Evolutionary conservation across 352 stramenopile species (phyloP).

Genomic region (Thalassiosira hispida): DNA sequence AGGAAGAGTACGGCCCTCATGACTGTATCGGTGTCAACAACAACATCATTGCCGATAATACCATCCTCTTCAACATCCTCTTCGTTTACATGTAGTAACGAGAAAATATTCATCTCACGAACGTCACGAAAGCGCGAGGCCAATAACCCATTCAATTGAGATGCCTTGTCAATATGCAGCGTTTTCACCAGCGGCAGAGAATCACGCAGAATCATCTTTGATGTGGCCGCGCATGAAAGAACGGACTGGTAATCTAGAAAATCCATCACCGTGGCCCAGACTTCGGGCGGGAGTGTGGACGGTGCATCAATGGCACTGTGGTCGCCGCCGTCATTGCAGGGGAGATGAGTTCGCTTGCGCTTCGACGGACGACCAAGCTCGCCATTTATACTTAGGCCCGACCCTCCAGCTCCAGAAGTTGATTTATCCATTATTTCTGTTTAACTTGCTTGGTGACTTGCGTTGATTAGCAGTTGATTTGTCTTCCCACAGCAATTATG

Average conservation of each 20-base stretch:
- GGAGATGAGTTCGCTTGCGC: too few relatives aligned
- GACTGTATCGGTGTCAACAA: background rate
- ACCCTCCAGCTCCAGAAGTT: too few relatives aligned
- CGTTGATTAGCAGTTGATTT: too few relatives aligned
- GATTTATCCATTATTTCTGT: too few relatives aligned
- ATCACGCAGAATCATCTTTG: constrained; percentile 7
- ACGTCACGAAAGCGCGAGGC: constrained; percentile 31
- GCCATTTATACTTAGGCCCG: too few relatives aligned
- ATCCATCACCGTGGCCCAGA: constrained; percentile 26
- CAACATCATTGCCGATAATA: background rate
- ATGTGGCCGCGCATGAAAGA: constrained; percentile 8
- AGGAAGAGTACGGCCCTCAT: constrained; percentile 9
- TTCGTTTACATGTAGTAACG: background rate
- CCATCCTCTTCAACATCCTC: background rate
- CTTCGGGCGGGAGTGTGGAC: constrained; percentile 14
- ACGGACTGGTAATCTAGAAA: constrained; percentile 14
- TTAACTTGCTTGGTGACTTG: too few relatives aligned
- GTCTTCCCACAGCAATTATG: too few relatives aligned
- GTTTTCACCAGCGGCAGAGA: constrained; percentile 18
- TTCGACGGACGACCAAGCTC: too few relatives aligned
- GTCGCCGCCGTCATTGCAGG: too few relatives aligned
- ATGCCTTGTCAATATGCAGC: constrained; percentile 8
- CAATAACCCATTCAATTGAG: constrained; percentile 20
- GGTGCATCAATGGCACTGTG: too few relatives aligned
- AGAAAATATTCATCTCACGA: constrained; percentile 26